These are phyloP conservation scores for Martensiomyces pterosporus DNA, from an alignment of 192 early-diverging fungal species.

Conservation along the genomic window DNA sequence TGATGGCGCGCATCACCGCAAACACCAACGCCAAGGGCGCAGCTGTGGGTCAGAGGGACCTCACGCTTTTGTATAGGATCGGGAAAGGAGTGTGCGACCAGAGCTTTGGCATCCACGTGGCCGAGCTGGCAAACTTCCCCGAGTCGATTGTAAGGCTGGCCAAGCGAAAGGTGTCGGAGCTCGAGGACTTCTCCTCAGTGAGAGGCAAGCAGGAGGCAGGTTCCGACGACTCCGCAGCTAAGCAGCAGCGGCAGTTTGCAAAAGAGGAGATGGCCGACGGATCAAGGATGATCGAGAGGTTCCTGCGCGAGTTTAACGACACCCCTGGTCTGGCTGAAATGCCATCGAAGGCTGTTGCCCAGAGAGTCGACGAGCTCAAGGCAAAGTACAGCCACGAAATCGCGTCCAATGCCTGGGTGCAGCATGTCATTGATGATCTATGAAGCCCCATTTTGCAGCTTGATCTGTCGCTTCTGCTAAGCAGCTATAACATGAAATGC, in stretches of 20 bases:
- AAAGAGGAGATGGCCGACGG: constrained; percentile 29
- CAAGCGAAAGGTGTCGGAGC: constrained; percentile 79
- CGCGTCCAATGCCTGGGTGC: constrained; percentile 58
- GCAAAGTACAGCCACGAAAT: constrained; percentile 58
- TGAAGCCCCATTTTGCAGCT: constrained; percentile 8
- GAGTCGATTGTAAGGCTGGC: constrained; percentile 76
- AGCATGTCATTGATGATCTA: constrained; percentile 52
- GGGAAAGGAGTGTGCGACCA: constrained; percentile 79
- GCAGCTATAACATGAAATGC: too few species aligned
- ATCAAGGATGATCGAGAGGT: constrained; percentile 33
- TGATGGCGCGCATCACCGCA: constrained; percentile 60
- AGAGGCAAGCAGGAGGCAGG: constrained; percentile 31
- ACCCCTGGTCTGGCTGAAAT: constrained; percentile 36
- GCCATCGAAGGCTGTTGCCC: constrained; percentile 31
- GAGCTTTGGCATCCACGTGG: constrained; percentile 98
- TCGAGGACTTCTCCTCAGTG: constrained; percentile 67
- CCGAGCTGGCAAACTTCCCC: constrained; percentile 90
- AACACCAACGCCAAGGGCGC: constrained; percentile 3
- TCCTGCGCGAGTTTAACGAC: constrained; percentile 54
- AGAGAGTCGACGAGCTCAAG: constrained; percentile 45
- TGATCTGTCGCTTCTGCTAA: too few species aligned
- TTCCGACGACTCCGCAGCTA: constrained; percentile 48
- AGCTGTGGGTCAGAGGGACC: constrained; percentile 45
- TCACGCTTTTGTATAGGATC: constrained; percentile 92
- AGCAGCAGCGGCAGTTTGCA: constrained; percentile 11